Evolutionary conservation across 2,329 filamentous ascomycete genomes (phyloP), one percentile per base, ranked within the genome.

Genomic region (Nannizziopsis barbatae): DNA sequence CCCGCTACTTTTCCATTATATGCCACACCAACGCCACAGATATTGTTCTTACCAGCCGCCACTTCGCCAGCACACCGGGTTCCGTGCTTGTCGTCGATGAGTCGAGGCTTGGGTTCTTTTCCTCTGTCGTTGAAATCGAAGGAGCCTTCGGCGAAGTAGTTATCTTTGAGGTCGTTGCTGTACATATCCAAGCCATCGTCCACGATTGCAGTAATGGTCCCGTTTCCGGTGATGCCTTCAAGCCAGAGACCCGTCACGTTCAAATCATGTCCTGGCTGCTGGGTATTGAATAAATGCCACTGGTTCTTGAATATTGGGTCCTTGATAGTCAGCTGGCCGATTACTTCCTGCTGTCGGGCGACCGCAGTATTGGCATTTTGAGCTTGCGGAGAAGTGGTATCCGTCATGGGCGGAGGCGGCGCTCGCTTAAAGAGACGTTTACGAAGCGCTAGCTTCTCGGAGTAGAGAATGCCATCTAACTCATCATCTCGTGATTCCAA

Each of bases 151-250:
- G 87, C 84, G 62, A 90, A 96, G 69, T 95, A 98, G 65, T 98
- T 98, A 58, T 80, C 83, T 65, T 85, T 89, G 40, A 98, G 71
- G 63, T 98, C 92, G 20, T 86, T 76, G 70, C 89, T 96, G 69
- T 94, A 79, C 83, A 98, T 92, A 61, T 98, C 92, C 55, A 98
- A 67, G 0, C 92, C 92, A 66, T 98, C 92, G 60, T 98, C 92
- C 2, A 98, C 86, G 57, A 98, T 92, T 47, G 90, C 90, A 1
- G 94, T 87, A 1, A 86, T 95, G 14, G 84, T 77, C 52, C 90
- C 90, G 58, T 86, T 79, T 47, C 92, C 92, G 0, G 90, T 96
- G 50, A 95, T 82, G 3, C 89, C 90, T 57, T 92, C 80, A 57
- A 86, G 64, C 92, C 92, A 98, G 5, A 96, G 75, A 10, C 82